Evolutionary conservation across 2,329 filamentous ascomycete species (phyloP).

Genomic region (Clarireedia monteithiana): DNA sequence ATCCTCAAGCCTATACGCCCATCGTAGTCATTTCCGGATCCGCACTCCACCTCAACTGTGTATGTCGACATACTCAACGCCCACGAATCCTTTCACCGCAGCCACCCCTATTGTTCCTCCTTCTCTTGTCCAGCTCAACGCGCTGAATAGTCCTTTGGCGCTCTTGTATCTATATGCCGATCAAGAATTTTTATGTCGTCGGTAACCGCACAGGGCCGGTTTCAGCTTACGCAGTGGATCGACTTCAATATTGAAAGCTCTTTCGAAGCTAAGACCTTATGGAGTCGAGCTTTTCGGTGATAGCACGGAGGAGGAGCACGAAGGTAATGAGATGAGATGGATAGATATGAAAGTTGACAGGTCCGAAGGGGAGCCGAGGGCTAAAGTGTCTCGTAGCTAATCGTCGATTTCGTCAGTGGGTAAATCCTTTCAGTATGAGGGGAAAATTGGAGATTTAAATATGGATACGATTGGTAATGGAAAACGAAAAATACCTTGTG

Average conservation of each 20-base stretch:
- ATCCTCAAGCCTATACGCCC: conserved; percentile 62
- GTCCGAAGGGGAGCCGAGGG: not conserved
- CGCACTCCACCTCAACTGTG: conserved; percentile 21
- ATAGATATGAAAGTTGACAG: not conserved
- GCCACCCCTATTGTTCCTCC: not conserved
- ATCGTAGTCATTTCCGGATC: conserved; percentile 27
- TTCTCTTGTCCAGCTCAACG: not conserved
- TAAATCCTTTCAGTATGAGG: not conserved
- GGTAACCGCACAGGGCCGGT: not conserved
- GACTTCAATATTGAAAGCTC: not conserved
- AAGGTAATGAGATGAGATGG: not conserved
- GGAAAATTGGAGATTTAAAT: not conserved
- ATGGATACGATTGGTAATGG: not conserved
- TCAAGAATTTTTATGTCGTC: not conserved
- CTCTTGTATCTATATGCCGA: not conserved
- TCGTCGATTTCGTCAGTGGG: not conserved
- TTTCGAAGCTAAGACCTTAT: not conserved
- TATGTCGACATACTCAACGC: conserved; percentile 4
- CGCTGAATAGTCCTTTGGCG: not conserved
- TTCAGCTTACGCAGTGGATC: not conserved
- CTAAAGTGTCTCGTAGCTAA: not conserved
- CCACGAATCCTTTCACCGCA: not conserved
- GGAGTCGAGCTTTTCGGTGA: not conserved
- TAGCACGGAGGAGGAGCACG: not conserved
- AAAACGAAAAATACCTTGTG: not conserved